Conservation (phyloP, 345 rosid genomes). For the Abelmoschus esculentus region DNA sequence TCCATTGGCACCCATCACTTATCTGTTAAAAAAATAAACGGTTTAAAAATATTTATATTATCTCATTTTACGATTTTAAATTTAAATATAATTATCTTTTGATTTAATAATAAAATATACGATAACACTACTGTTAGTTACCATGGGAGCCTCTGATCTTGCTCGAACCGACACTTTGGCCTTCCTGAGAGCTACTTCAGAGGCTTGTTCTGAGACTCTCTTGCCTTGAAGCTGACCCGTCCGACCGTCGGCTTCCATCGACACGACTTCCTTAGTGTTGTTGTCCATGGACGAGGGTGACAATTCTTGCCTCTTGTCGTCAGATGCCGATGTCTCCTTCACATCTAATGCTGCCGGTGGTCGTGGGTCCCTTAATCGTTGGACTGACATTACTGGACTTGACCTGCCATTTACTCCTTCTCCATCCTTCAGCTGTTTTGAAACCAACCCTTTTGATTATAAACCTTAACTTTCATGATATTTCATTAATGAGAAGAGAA, state of each 20-base stretch:
- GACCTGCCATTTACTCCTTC: conserved; percentile 17
- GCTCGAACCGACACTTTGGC: conserved; percentile 59
- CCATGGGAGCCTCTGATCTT: conserved; percentile 45
- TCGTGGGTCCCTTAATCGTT: conserved; percentile 32
- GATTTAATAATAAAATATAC: too few species aligned
- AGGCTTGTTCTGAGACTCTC: conserved; percentile 15
- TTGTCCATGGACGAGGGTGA: conserved; percentile 24
- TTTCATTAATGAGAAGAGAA: too few species aligned
- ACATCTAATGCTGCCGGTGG: conserved; percentile 28
- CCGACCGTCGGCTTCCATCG: conserved; percentile 10
- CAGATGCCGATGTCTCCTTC: conserved; percentile 24
- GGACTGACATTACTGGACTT: conserved; percentile 24
- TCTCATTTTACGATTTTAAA: too few species aligned
- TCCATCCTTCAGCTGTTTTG: neutral
- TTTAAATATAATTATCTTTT: too few species aligned
- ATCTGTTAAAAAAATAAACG: too few species aligned
- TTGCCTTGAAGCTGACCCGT: conserved; percentile 11
- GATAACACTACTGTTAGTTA: conserved; percentile 6
- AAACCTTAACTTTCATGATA: too few species aligned
- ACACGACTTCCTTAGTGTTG: conserved; percentile 5
- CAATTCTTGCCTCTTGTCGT: conserved; percentile 25
- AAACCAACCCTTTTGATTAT: too few species aligned
- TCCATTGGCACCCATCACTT: conserved; percentile 81
- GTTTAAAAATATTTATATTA: too few species aligned
- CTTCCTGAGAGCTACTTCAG: conserved; percentile 41